Conservation (phyloP, 768 basidiomycete species). For the Sporobolomyces roseus region DNA sequence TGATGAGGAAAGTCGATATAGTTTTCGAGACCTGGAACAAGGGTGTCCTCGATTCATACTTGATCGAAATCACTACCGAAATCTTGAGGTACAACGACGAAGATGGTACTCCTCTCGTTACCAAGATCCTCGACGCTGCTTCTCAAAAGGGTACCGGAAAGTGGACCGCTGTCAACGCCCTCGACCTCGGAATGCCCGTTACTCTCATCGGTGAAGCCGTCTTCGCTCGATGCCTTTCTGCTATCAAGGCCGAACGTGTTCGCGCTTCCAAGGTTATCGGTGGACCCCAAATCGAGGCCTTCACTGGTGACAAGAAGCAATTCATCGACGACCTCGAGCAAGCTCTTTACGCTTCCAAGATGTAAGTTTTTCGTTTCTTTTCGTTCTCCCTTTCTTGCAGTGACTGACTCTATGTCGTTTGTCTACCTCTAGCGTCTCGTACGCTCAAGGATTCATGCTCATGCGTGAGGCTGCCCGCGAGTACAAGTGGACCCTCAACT, state of each 20-base stretch:
- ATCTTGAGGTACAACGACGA: slow-evolving; percentile 96
- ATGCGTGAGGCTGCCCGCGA: slow-evolving; percentile 98
- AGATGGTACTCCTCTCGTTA: slow-evolving; percentile 83
- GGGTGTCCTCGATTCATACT: slow-evolving; percentile 98
- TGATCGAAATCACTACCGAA: slow-evolving; percentile 92
- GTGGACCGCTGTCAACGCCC: slow-evolving; percentile 93
- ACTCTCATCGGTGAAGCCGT: slow-evolving; percentile 99
- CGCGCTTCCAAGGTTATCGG: slow-evolving; percentile 86
- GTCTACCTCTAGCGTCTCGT: slow-evolving; percentile 62
- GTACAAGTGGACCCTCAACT: slow-evolving; percentile 85
- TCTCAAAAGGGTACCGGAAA: slow-evolving; percentile 99
- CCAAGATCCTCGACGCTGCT: slow-evolving; percentile 91
- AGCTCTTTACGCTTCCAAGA: slow-evolving; percentile 97
- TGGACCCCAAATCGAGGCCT: slow-evolving; percentile 85
- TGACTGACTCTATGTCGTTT: neutral
- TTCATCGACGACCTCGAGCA: slow-evolving; percentile 99
- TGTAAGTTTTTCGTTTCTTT: slow-evolving; percentile 48
- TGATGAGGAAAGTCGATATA: neutral
- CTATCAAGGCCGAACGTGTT: slow-evolving; percentile 91
- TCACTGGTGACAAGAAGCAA: slow-evolving; percentile 96
- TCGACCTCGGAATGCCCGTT: slow-evolving; percentile 80
- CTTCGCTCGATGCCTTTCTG: slow-evolving; percentile 94
- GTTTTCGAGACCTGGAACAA: slow-evolving; percentile 96
- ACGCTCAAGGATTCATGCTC: slow-evolving; percentile 99
- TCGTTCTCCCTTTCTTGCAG: neutral